Base-by-base conservation (phyloP, 805 yeast genomes). In the Candida endomychidarum region DNA sequence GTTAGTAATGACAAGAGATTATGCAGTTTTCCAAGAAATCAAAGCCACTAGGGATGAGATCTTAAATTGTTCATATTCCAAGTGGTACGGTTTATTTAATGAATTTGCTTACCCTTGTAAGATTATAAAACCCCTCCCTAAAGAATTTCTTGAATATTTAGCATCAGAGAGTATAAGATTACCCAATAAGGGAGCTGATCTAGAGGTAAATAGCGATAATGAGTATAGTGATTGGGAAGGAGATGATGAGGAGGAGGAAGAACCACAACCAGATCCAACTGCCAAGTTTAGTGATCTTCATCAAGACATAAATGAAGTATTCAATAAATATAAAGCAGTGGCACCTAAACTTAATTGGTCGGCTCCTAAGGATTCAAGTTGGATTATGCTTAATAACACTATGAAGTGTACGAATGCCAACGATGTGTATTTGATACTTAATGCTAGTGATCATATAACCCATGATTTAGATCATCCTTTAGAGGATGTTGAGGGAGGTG, bases 281-380 rank as follows among this genome's bases (percentile, higher is more conserved):
- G 41, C 15, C 11, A 11, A 18, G 12, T 88, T 89, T 50, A 67
- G 68, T 8, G 81, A 76, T 0, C 65, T 89, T 15, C 95, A 90
- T 53, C 50, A 64, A 0, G 51, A 67, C 30, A 68, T 91, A 12
- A 63, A 64, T 24, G 43, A 50, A 0, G 54, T 70, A 0, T 75
- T 93, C 10, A 44, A 48, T 2, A 66, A 70, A 30, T 65, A 74
- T 19, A 61, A 57, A 34, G 83, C 84, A 1, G 87, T 89, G 2
- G 74, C 87, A 1, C 98, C 98, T 1, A 93, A 93, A 55, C 66
- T 91, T 50, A 93, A 93, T 67, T 93, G 99, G 99, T 88, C 97
- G 0, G 85, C 96, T 1, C 99, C 99, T 1, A 83, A 81, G 55
- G 99, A 93, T 63, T 86, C 98, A 1, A 77, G 81, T 0, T 93